A percentile compares a stretch with the other conserved stretches of the same genome.
These are phyloP conservation scores for Ustilago hordei DNA, from an alignment of 1,284 basidiomycete species.

Conservation along the genomic window DNA sequence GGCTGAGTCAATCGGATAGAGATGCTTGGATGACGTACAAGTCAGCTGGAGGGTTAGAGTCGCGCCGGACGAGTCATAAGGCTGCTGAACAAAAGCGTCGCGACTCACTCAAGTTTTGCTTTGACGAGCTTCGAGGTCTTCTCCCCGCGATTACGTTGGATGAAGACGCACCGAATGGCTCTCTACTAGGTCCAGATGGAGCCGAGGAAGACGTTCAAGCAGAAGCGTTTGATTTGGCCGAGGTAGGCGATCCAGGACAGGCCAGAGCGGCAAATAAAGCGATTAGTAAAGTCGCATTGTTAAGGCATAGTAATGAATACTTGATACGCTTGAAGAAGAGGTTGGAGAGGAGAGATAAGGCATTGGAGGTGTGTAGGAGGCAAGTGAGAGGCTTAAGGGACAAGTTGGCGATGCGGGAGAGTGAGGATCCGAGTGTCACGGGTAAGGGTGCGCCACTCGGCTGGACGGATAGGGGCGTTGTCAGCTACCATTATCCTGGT, in stretches of 20 bases:
- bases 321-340: slow-evolving; percentile 81
- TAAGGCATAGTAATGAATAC: slow-evolving; percentile 90
- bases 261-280: slow-evolving; percentile 74
- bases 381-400: slow-evolving; percentile 78
- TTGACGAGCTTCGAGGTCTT: slow-evolving; percentile 88
- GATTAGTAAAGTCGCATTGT: slow-evolving; percentile 92
- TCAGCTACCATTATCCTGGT: slow-evolving; percentile 8
- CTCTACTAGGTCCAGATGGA: slow-evolving; percentile 65
- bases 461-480: slow-evolving; percentile 21
- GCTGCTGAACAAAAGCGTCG: slow-evolving; percentile 96
- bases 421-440: slow-evolving; percentile 40
- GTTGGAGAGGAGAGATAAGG: slow-evolving; percentile 84
- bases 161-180: slow-evolving; percentile 65
- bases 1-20: slow-evolving; percentile 51
- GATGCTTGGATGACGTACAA: slow-evolving; percentile 58
- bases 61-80: slow-evolving; percentile 92
- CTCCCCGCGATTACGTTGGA: slow-evolving; percentile 75
- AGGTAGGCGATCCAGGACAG: slow-evolving; percentile 49
- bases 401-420: slow-evolving; percentile 59
- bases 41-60: slow-evolving; percentile 63
- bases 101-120: slow-evolving; percentile 93
- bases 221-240: slow-evolving; percentile 58
- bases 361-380: slow-evolving; percentile 78
- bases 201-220: slow-evolving; percentile 55
- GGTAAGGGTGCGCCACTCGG: slow-evolving; percentile 31